Evolutionary conservation across 331 rosid genomes (phyloP).

Genomic region (Saraca asoca): DNA sequence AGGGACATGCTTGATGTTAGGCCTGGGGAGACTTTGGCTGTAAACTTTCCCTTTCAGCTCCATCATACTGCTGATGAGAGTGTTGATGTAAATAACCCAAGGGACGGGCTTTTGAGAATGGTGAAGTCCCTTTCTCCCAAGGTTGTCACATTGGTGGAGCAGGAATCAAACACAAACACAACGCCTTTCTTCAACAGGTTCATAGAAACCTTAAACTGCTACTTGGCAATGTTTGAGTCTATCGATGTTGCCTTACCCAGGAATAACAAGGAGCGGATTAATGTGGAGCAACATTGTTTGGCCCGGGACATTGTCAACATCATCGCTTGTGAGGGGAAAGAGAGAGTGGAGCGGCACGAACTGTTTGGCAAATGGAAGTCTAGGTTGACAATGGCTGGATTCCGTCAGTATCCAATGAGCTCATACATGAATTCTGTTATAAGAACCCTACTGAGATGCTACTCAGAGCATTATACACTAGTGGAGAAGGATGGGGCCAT

Average conservation of each 20-base stretch:
- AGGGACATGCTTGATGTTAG: slow-evolving; percentile 72
- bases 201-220: slow-evolving; percentile 75
- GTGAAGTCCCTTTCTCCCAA: slow-evolving; percentile 83
- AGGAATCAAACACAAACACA: slow-evolving; percentile 95
- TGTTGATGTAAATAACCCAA: slow-evolving; percentile 77
- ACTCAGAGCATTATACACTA: slow-evolving; percentile 79
- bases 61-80: slow-evolving; percentile 99
- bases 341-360: slow-evolving; percentile 91
- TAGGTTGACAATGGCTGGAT: slow-evolving; percentile 95
- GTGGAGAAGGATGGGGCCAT: slow-evolving; percentile 89
- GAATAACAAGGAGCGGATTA: slow-evolving; percentile 73
- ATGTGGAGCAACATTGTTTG: slow-evolving; percentile 86
- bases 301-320: slow-evolving; percentile 86
- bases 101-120: slow-evolving; percentile 82
- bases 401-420: slow-evolving; percentile 73
- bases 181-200: slow-evolving; percentile 84
- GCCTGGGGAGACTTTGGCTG: slow-evolving; percentile 87
- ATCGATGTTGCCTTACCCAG: slow-evolving; percentile 78
- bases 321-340: slow-evolving; percentile 88
- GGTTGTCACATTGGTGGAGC: slow-evolving; percentile 87
- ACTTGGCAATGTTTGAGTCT: slow-evolving; percentile 89
- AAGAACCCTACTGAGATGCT: slow-evolving; percentile 62
- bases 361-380: slow-evolving; percentile 94
- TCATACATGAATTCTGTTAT: slow-evolving; percentile 87
- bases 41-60: slow-evolving; percentile 89